Percentiles rank a stretch among this genome's conserved stretches.
phyloP scores from a whole-genome alignment of 2,329 filamentous ascomycete species.

The Cladosporium sp. region DNA sequence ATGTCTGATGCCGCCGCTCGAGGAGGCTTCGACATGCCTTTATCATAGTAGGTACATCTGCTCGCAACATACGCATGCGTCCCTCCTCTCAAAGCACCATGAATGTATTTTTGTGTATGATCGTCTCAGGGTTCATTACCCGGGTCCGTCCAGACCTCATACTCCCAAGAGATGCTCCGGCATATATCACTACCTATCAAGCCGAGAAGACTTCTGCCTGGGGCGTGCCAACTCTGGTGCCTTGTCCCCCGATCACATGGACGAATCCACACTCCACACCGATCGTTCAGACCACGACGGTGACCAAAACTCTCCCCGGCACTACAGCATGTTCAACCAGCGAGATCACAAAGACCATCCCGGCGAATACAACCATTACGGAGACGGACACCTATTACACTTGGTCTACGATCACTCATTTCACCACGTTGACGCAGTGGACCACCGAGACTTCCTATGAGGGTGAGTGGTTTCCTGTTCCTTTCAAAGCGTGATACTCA shows the following conservation, averaged over 20 bases:
- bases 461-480: background rate
- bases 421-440: background rate
- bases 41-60: background rate
- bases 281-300: background rate
- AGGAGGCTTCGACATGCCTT: background rate
- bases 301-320: background rate
- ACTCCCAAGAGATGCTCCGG: background rate
- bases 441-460: slow-evolving; percentile 2
- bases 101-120: background rate
- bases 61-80: background rate
- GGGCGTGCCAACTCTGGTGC: background rate
- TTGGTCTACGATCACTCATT: background rate
- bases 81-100: background rate
- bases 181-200: background rate
- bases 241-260: slow-evolving; percentile 8
- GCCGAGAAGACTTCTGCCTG: background rate
- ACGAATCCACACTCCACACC: slow-evolving; percentile 9
- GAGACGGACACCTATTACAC: slow-evolving; percentile 9
- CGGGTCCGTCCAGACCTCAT: background rate
- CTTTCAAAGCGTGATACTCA: too few relatives aligned
- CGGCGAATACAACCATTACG: slow-evolving; percentile 8
- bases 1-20: background rate
- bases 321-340: background rate
- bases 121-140: background rate
- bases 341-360: slow-evolving; percentile 7